Base-by-base conservation (phyloP, 495 filamentous ascomycete species). In the Trichoderma erinaceum region DNA sequence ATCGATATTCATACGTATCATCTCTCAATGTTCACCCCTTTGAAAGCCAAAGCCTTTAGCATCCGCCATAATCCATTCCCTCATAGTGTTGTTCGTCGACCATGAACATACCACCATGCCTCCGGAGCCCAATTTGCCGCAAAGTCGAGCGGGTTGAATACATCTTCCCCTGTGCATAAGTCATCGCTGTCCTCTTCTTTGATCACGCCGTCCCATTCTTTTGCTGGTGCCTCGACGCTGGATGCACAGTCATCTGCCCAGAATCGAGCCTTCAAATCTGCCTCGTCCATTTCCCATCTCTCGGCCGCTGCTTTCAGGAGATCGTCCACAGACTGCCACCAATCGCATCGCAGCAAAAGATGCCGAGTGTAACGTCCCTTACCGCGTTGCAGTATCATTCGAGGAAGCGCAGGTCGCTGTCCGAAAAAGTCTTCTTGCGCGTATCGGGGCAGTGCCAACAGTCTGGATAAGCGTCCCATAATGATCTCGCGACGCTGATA, bases 321-420 rank as follows among this genome's bases (percentile, higher is more conserved):
- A 32, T 11, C 3, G 11, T 61, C 25, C 25, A 61, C 56, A 5
- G 56, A 16, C 13, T 13, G 11, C 25, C 27, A 61, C 56, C 56
- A 61, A 25, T 61, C 27, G 56, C 56, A 61, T 32, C 56, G 56
- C 56, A 61, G 56, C 56, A 16, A 16, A 16, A 61, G 25, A 61
- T 23, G 56, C 4, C 56, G 56, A 18, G 56, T 61, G 56, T 32
- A 29, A 0, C 56, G 56, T 15, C 56, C 56, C 7, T 61, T 61
- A 10, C 25, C 25, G 23, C 56, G 56, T 32, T 32, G 23, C 11
- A 61, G 25, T 7, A 61, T 29, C 56, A 21, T 21, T 18, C 56
- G 56, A 25, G 16, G 56, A 32, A 25, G 56, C 12, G 56, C 56
- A 29, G 56, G 56, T 3, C 11, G 11, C 23, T 18, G 11, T 11